Evolutionary conservation across 2,329 filamentous ascomycete species (phyloP), one percentile per base, ranked within the genome.

Genomic region (Orbilia oligospora): DNA sequence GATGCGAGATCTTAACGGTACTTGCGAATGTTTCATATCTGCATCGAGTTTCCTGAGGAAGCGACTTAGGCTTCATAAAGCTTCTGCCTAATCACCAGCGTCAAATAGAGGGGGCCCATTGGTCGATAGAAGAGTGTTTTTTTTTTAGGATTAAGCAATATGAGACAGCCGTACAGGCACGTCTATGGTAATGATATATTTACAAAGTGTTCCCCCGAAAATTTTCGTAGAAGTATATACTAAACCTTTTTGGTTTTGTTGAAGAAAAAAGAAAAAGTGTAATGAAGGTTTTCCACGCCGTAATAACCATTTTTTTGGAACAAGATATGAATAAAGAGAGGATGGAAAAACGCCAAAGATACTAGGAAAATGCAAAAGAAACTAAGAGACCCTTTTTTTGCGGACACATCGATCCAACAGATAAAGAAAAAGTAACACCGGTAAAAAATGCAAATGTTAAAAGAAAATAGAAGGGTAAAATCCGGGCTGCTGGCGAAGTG

Each of bases 361-460:
- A 48, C 51, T 20, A 53, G 51, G 61, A 27, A 41, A 30, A 41
- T 46, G 44, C 44, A 46, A 46, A 46, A 18, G n/a, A 20, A 46
- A 18, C 51, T 14, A 36, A 53, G 12, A 63, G 48, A 38, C 41
- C 41, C 18, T 51, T 64, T 51, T 65, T 48, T 65, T 36, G n/a
- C 61, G 41, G 61, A 65, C 41, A 33, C 22, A 36, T 51, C 41
- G 61, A 65, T 65, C 38, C 41, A 65, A 36, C 2, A 18, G 4
- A n/a, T 10, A 48, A 49, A 10, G 12, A 56, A 30, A 48, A 49
- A 61, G 30, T 36, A 75, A 75, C 71, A 75, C 71, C 71, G 55
- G 24, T 75, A 49, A 30, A 58, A 33, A 64, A 73, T 75, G 71
- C 71, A 66, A 64, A 61, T 70, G 22, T 71, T 66, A 51, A 76